phyloP scores from a whole-genome alignment of 1,139 yeast species.

The Pichia sp. region DNA sequence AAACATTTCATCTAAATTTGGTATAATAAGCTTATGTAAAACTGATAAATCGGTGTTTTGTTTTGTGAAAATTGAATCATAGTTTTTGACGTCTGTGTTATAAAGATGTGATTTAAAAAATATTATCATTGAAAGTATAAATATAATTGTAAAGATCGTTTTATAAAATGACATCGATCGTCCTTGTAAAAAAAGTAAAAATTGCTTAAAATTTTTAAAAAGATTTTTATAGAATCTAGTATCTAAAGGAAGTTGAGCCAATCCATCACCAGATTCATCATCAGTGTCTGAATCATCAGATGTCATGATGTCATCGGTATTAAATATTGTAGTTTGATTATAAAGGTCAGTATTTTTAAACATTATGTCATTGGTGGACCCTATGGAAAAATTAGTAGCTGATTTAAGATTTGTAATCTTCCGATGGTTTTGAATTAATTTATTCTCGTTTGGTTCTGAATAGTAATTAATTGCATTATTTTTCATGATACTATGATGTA shows the following conservation, averaged over 20 bases:
- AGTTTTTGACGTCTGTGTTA: background rate
- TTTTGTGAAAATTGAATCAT: background rate
- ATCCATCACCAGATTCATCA: background rate
- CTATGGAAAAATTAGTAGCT: background rate
- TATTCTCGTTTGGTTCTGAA: background rate
- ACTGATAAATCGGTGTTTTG: background rate
- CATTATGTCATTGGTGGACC: background rate
- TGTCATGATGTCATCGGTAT: background rate
- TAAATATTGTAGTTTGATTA: background rate
- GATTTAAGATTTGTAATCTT: background rate
- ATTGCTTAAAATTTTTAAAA: background rate
- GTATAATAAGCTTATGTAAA: slow-evolving; percentile 12
- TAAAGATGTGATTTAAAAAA: background rate
- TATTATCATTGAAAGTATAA: background rate
- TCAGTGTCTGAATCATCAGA: background rate
- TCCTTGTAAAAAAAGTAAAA: background rate
- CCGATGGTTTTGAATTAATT: background rate
- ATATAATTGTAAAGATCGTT: background rate
- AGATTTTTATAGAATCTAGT: slow-evolving; percentile 3
- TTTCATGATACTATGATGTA: background rate
- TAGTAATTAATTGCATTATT: background rate
- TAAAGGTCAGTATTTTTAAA: background rate
- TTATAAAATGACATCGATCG: background rate
- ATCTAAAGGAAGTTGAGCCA: background rate
- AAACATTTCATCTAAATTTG: slow-evolving; percentile 6